Base-by-base conservation (phyloP, 139 green algal species). In the Chlamydomonas eustigma region DNA sequence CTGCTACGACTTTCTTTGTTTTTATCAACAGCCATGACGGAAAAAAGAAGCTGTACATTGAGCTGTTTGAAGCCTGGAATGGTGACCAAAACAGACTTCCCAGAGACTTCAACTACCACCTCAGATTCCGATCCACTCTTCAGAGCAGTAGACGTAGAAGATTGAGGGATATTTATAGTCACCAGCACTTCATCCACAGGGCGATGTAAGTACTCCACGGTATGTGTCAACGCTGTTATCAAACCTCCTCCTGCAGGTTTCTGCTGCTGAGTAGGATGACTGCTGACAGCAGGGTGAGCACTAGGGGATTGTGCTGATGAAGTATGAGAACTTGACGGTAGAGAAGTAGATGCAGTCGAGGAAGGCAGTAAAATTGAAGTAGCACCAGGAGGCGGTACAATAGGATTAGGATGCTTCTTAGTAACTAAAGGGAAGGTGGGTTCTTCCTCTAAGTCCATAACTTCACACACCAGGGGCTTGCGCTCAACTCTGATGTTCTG, bases 401-500 rank as follows among this genome's bases (percentile, higher is more conserved):
- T n/a, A 35, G 4, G 35, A 39, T 4, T 25, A 3, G 22, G 30
- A 18, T 67, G 24, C 66, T 82, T 84, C 1, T 44, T 78, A 37
- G 83, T 77, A 3, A 78, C 37, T 37, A 90, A 52, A 18, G 85
- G 68, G 34, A 90, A 88, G 39, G 52, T 73, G 0, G 85, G 82
- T 39, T 84, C 80, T 44, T 88, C 85, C 34, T 72, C 63, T 58
- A 83, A 74, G 35, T 88, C 77, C 24, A 64, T 65, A 0, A 90
- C 52, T 50, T 88, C 81, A 28, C 44, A 76, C 4, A 90, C 83
- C 25, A 90, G 77, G n/a, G 51, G 66, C 80, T 84, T 83, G 0
- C 58, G 50, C 39, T 87, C 83, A 2, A 73, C 33, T 0, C 79
- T 67, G 28, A 90, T 81, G 12, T 74, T 64, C 73, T 86, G 79